Evolutionary conservation across 1,284 basidiomycete genomes (phyloP).

Genomic region (Microbotryum intermedium): DNA sequence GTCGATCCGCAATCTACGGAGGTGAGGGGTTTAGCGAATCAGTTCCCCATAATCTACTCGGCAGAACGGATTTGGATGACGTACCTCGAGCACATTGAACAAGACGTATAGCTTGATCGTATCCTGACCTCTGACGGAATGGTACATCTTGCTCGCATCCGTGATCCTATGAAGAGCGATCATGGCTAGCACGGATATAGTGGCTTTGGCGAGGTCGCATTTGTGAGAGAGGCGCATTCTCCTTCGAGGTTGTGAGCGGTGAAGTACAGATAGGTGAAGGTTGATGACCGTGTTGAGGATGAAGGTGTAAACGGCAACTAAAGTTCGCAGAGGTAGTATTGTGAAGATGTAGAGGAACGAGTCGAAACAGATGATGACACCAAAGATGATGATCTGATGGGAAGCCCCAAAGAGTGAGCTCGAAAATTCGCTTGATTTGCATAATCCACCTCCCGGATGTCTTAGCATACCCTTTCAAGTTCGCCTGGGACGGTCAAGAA

Average conservation of each 20-base stretch:
- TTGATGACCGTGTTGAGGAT: constrained; percentile 42
- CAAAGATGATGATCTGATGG: constrained; percentile 78
- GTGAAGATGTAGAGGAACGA: constrained; percentile 98
- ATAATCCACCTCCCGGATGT: background rate
- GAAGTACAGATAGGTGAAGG: background rate
- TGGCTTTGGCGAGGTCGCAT: constrained; percentile 73
- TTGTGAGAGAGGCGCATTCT: constrained; percentile 72
- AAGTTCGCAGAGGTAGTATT: constrained; percentile 76
- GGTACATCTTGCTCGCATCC: constrained; percentile 97
- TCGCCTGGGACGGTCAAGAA: constrained; percentile 88
- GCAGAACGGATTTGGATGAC: constrained; percentile 12
- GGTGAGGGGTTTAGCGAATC: background rate
- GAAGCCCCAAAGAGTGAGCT: background rate
- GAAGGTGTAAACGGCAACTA: constrained; percentile 45
- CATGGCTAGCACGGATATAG: constrained; percentile 69
- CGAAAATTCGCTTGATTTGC: background rate
- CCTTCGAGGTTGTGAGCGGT: constrained; percentile 25
- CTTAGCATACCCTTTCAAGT: constrained; percentile 69
- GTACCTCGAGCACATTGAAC: constrained; percentile 90
- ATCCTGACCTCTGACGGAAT: constrained; percentile 96
- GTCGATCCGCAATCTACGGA: constrained; percentile 77
- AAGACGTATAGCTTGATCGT: constrained; percentile 99
- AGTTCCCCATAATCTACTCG: background rate
- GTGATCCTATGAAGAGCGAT: constrained; percentile 70
- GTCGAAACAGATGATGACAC: constrained; percentile 88